phyloP scores from a whole-genome alignment of 169 alveolate species.

The Eimeria falciformis region DNA sequence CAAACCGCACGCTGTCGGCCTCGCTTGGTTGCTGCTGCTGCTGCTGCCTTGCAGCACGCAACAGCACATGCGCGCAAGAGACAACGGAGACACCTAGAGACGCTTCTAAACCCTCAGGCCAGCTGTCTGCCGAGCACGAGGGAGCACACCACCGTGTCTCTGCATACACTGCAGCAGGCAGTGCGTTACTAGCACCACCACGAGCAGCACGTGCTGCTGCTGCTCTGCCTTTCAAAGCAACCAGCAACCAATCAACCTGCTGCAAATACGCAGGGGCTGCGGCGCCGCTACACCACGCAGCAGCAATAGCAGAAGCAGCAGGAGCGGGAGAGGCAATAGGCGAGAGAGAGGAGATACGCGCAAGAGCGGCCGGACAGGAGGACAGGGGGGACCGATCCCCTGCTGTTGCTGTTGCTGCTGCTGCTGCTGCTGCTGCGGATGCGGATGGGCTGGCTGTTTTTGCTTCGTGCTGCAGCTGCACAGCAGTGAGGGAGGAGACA shows the following conservation, averaged over 20 bases:
- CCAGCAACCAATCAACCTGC: slow-evolving; percentile 13
- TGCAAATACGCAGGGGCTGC: slow-evolving; percentile 35
- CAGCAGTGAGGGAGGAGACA: slow-evolving; percentile 24
- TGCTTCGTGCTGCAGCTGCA: slow-evolving; percentile 64
- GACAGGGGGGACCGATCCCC: background rate
- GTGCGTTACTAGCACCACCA: background rate
- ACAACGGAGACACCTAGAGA: background rate
- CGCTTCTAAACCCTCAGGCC: background rate
- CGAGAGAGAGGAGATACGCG: slow-evolving; percentile 1
- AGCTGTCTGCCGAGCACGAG: background rate
- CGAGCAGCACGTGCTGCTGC: background rate
- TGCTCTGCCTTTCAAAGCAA: background rate
- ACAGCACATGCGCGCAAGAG: background rate
- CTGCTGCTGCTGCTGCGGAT: slow-evolving; percentile 37
- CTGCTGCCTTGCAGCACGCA: slow-evolving; percentile 49
- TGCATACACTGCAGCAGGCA: background rate
- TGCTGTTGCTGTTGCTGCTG: slow-evolving; percentile 46
- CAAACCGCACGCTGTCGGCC: slow-evolving; percentile 17
- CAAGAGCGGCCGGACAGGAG: background rate
- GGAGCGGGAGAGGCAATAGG: slow-evolving; percentile 26
- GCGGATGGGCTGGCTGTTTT: slow-evolving; percentile 7
- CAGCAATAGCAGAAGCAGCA: slow-evolving; percentile 54
- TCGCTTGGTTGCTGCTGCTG: slow-evolving; percentile 15
- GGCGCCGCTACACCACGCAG: slow-evolving; percentile 55
- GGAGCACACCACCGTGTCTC: background rate